Evolutionary conservation across 2,329 filamentous ascomycete genomes (phyloP).

Genomic region (Curvularia sp.): DNA sequence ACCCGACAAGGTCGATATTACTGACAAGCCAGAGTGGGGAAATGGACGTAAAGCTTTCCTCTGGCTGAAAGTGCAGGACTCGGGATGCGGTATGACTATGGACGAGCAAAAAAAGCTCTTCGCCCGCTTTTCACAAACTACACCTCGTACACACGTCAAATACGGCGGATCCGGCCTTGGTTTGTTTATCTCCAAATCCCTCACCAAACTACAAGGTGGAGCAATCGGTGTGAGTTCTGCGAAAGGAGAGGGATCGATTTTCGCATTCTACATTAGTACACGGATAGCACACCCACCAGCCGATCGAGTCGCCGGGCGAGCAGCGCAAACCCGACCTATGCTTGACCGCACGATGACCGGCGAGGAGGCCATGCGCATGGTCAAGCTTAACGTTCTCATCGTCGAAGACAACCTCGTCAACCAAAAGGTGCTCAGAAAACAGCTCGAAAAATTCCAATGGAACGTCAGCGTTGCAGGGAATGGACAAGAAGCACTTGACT

Average conservation of each 20-base stretch:
- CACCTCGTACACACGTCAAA: conserved; percentile 42
- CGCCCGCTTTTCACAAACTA: conserved; percentile 41
- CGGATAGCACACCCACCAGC: conserved; percentile 26
- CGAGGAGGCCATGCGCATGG: conserved; percentile 31
- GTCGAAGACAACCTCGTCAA: conserved; percentile 53
- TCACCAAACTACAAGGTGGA: conserved; percentile 46
- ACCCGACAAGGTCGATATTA: conserved; percentile 9
- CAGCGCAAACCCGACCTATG: conserved; percentile 13
- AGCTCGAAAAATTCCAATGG: conserved; percentile 48
- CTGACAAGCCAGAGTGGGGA: conserved; percentile 38
- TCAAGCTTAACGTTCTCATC: conserved; percentile 37
- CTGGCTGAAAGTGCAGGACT: conserved; percentile 48
- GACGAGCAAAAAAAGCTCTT: conserved; percentile 48
- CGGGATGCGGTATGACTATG: conserved; percentile 49
- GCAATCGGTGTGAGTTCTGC: conserved; percentile 52
- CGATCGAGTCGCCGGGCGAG: conserved; percentile 5
- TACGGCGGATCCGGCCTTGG: conserved; percentile 54
- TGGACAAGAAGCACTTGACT: conserved; percentile 49
- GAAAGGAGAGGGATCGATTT: conserved; percentile 46
- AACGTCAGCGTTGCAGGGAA: conserved; percentile 48
- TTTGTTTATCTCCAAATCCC: conserved; percentile 52
- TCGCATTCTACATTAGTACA: conserved; percentile 52
- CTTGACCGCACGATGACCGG: conserved; percentile 20
- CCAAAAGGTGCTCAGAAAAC: conserved; percentile 51
- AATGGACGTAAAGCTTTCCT: conserved; percentile 46